Evolutionary conservation across 78 protist species (phyloP).

Genomic region (Monocercomonoides exilis): DNA sequence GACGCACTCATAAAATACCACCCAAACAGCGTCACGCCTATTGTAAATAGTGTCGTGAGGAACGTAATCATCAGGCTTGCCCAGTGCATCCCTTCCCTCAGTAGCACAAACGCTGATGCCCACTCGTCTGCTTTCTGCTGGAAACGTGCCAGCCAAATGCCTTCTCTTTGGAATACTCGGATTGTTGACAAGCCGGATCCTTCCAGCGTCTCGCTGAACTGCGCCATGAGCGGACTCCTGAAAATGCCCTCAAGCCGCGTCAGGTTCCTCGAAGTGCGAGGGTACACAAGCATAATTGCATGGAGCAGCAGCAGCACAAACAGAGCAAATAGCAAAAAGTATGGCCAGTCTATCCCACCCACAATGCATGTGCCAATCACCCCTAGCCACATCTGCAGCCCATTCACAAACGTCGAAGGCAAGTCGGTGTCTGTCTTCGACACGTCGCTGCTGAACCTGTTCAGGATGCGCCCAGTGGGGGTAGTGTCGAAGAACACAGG

Average conservation of each 20-base stretch:
- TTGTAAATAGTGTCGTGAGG: neutral
- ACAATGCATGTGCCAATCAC: neutral
- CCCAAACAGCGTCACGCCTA: neutral
- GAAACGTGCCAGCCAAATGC: neutral
- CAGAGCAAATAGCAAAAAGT: neutral
- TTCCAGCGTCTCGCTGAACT: neutral
- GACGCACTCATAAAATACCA: neutral
- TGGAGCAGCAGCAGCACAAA: neutral
- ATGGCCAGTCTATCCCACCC: constrained; percentile 5
- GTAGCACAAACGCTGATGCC: neutral
- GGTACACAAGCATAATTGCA: neutral
- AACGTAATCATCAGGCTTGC: neutral
- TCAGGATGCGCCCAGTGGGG: constrained; percentile 89
- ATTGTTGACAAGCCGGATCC: neutral
- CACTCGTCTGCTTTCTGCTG: neutral
- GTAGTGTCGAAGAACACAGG: constrained; percentile 88
- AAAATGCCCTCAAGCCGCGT: neutral
- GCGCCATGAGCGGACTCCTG: neutral
- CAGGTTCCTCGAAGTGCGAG: neutral
- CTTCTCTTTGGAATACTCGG: neutral
- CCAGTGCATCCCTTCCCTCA: neutral
- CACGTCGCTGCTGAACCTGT: constrained; percentile 73
- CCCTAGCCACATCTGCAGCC: neutral
- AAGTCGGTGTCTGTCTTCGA: neutral
- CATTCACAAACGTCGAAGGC: neutral